These are phyloP conservation scores for Penicillium lividum DNA, from an alignment of 495 filamentous ascomycete species.

Conservation along the genomic window DNA sequence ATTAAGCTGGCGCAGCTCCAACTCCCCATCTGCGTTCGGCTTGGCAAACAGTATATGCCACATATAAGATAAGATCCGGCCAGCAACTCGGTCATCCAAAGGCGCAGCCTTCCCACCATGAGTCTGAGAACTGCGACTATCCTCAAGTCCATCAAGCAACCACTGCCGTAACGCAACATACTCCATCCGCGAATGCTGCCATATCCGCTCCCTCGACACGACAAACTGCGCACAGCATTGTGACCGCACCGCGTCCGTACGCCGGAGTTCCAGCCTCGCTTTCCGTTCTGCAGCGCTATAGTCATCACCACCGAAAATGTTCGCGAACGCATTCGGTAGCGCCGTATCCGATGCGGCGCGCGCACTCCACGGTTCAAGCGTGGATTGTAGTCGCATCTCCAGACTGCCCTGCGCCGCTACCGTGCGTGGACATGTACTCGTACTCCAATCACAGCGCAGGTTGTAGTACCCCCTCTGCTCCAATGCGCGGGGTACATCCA, in stretches of 20 bases:
- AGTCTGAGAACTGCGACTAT: constrained; percentile 5
- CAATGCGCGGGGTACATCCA: constrained; percentile 37
- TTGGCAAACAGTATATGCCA: constrained; percentile 49
- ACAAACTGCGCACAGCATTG: constrained; percentile 52
- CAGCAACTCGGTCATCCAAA: constrained; percentile 39
- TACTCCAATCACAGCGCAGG: constrained; percentile 49
- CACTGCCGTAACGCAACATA: constrained; percentile 47
- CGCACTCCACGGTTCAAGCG: constrained; percentile 40
- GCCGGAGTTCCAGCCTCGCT: constrained; percentile 21
- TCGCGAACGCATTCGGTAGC: constrained; percentile 31
- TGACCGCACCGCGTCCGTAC: constrained; percentile 37
- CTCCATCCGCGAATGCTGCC: constrained; percentile 38
- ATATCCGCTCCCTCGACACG: constrained; percentile 34
- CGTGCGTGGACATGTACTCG: constrained; percentile 35
- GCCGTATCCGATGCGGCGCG: constrained; percentile 41
- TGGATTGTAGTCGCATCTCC: constrained; percentile 38
- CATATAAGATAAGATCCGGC: constrained; percentile 42
- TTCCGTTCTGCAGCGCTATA: neutral
- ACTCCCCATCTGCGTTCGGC: constrained; percentile 21
- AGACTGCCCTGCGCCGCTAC: constrained; percentile 39
- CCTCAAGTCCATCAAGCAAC: constrained; percentile 37
- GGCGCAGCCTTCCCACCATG: constrained; percentile 28
- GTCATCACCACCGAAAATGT: constrained; percentile 34
- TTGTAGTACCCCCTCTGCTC: constrained; percentile 43
- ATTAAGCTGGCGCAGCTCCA: constrained; percentile 48